Evolutionary conservation across 768 basidiomycete genomes (phyloP).

Genomic region (Podaxis mareebaensis): DNA sequence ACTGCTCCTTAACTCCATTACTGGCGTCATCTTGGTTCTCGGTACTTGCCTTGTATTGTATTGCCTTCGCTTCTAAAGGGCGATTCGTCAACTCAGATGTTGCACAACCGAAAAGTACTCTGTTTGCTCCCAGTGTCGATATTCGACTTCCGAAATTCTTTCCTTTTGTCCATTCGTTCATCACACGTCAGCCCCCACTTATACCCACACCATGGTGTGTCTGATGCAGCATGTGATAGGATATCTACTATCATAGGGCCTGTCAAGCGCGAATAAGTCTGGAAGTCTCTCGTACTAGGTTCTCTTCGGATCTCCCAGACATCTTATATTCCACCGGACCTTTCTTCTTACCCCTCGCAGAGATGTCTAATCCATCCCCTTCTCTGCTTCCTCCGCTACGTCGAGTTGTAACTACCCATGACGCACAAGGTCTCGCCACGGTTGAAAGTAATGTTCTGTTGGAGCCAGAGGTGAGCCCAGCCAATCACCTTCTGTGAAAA

Average conservation of each 20-base stretch:
- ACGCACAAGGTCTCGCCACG: slow-evolving; percentile 39
- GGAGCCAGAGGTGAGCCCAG: slow-evolving; percentile 28
- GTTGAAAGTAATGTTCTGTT: slow-evolving; percentile 38
- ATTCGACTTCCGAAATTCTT: slow-evolving; percentile 3
- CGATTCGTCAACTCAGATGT: slow-evolving; percentile 5
- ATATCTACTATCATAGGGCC: slow-evolving; percentile 2
- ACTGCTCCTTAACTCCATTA: slow-evolving; percentile 37
- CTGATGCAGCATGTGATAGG: slow-evolving; percentile 11
- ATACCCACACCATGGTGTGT: slow-evolving; percentile 1
- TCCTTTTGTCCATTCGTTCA: slow-evolving; percentile 9
- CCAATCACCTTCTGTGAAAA: not conserved
- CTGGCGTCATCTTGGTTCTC: slow-evolving; percentile 2
- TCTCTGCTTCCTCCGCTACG: slow-evolving; percentile 38
- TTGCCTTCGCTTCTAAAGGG: slow-evolving; percentile 1
- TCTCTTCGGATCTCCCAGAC: slow-evolving; percentile 11
- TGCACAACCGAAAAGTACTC: slow-evolving; percentile 6
- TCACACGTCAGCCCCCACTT: slow-evolving; percentile 8
- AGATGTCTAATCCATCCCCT: slow-evolving; percentile 30
- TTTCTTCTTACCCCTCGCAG: slow-evolving; percentile 16
- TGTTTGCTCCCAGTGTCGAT: slow-evolving; percentile 3
- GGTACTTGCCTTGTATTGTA: slow-evolving; percentile 15
- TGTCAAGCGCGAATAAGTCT: slow-evolving; percentile 10
- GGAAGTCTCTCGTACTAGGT: slow-evolving; percentile 1
- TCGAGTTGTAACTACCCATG: slow-evolving; percentile 54
- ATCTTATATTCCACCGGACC: slow-evolving; percentile 6